Evolutionary conservation across 768 basidiomycete genomes (phyloP).

Genomic region (Tubosaeta brunneosetosa): DNA sequence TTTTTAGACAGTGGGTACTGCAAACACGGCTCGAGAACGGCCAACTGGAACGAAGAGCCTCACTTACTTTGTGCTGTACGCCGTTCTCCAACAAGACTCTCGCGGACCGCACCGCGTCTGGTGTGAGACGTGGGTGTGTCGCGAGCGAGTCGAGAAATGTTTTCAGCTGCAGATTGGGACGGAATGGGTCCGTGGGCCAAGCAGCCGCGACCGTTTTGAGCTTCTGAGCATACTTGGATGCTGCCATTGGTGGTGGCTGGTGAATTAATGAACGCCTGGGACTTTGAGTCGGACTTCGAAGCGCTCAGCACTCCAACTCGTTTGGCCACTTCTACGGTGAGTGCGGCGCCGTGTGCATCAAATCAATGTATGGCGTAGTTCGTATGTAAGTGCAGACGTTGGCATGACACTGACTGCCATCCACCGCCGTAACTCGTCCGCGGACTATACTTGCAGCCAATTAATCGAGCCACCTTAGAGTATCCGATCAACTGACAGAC

Average conservation of each 20-base stretch:
- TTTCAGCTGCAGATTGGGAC: constrained; percentile 71
- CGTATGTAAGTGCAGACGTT: not conserved
- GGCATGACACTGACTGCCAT: not conserved
- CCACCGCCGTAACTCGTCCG: not conserved
- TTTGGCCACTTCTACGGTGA: not conserved
- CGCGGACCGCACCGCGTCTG: constrained; percentile 55
- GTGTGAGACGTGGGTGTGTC: constrained; percentile 63
- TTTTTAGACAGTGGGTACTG: constrained; percentile 67
- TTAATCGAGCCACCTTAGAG: not conserved
- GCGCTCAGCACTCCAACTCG: not conserved
- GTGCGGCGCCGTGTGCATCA: not conserved
- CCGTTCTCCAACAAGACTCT: constrained; percentile 51
- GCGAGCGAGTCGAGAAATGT: constrained; percentile 61
- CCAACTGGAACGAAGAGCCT: not conserved
- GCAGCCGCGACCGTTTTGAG: constrained; percentile 51
- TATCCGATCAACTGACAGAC: not conserved
- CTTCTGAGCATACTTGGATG: constrained; percentile 29
- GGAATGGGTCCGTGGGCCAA: constrained; percentile 72
- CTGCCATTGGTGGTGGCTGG: constrained; percentile 18
- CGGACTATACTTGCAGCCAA: not conserved
- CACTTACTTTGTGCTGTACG: constrained; percentile 52
- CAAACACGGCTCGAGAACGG: constrained; percentile 11
- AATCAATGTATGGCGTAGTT: not conserved
- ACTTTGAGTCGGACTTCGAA: constrained; percentile 2
- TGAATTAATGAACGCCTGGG: not conserved